Evolutionary conservation across 129 eudicot species (phyloP), one percentile per base, ranked within the genome.

Genomic region (Calendula officinalis): DNA sequence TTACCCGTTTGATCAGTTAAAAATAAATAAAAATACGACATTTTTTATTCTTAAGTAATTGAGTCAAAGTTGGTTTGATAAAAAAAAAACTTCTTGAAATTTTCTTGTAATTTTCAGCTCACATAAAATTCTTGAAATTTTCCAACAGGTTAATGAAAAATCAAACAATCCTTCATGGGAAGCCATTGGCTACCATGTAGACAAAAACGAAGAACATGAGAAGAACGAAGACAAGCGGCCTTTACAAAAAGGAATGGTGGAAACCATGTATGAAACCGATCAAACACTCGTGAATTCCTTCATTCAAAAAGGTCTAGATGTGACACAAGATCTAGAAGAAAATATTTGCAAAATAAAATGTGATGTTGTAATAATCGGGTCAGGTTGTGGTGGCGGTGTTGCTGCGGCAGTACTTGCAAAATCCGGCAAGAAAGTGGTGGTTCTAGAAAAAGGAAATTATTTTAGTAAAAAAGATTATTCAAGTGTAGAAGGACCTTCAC

Each of bases 361-460:
- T 49, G 98, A 91, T 49, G 94, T 74, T 36, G 98, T 91, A 15
- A 81, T 91, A 16, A 83, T 91, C 4, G 98, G 98, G 14, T 91
- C 98, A 0, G 98, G 98, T 50, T 82, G 85, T 51, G 96, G 98
- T 4, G 98, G 98, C 3, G 96, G 96, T 34, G 96, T 91, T 27
- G 98, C 98, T 15, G 98, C 98, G 0, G 83, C 91, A 1, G 64
- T 84, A 51, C 86, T 91, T 0, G 88, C 98, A 0, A 71, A 73
- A 38, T 78, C 96, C 0, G 98, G 96, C 61, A 75, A 80, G 36
- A 91, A 91, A 71, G 96, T 91, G 9, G 77, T 91, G 8, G 83
- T 91, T 55, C 84, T 91, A 15, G 98, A 91, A 53, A 91, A 91
- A 69, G 98, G 98, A 22, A 87, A 84, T 57, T 91, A 91, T 35